Base-by-base conservation (phyloP, 2,329 filamentous ascomycete genomes). In the Fusarium hainanense region DNA sequence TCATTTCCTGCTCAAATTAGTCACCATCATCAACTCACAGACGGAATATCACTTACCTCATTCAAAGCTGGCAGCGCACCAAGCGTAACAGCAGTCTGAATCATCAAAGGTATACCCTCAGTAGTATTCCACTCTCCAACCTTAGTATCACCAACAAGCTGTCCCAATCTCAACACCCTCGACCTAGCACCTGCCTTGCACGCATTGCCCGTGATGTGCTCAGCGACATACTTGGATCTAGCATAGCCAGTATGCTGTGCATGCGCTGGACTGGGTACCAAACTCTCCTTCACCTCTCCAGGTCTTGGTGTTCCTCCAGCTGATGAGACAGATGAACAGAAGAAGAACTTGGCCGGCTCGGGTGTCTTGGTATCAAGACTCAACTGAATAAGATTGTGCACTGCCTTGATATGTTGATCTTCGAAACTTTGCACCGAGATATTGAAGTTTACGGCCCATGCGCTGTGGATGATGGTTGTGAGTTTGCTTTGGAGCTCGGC, bases 361-460 rank as follows among this genome's bases (percentile, higher is more conserved):
- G 60, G 44, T 0, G 68, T 71, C 0, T 70, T 25, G 0, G 66
- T 63, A 0, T 69, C 27, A 0, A 68, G 44, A 30, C 81, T 84
- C 1, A 86, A 68, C 2, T 76, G 75, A 18, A 86, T 78, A 2
- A 87, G 79, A 58, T 85, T 83, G 11, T 77, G 75, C 0, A 83
- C 78, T 0, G 83, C 85, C 14, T 74, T 78, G 57, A 88, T 82
- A 66, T 84, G 80, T 55, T 84, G 78, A 9, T 77, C 71, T 41
- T 87, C 85, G 56, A 88, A 88, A 41, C 80, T 84, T 13, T 77
- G 76, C 0, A 88, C 79, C 0, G 78, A 77, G 48, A 87, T 79
- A 71, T 86, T 87, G 75, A 88, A 88, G 74, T 88, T 88, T 10
- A 88, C 86, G 0, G 84, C 79, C 86, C 85, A 87, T 0, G 85